These are phyloP conservation scores for Nicotiana otophora DNA, from an alignment of 257 asterid genomes.

Conservation along the genomic window DNA sequence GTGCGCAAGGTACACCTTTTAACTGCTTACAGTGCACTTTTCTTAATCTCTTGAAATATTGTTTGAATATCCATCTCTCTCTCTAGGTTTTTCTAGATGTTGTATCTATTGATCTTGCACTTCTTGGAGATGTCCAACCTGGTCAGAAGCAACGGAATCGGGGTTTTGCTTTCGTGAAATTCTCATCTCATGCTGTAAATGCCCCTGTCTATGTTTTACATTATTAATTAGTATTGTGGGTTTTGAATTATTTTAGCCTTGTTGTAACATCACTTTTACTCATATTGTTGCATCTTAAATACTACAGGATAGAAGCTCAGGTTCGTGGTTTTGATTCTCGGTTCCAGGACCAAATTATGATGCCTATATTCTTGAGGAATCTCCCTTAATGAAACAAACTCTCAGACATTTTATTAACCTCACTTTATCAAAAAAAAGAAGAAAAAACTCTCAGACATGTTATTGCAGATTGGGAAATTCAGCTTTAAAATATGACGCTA, in stretches of 20 bases:
- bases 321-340: slow-evolving; percentile 83
- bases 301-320: slow-evolving; percentile 83
- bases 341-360: slow-evolving; percentile 62
- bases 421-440: background rate
- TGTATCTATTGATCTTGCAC: slow-evolving; percentile 63
- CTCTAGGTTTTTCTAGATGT: slow-evolving; percentile 71
- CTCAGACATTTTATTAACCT: slow-evolving; percentile 7
- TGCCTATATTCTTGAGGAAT: slow-evolving; percentile 31
- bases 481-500: background rate
- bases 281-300: slow-evolving; percentile 58
- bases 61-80: background rate
- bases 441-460: background rate
- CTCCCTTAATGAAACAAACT: slow-evolving; percentile 10
- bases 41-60: background rate
- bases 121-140: slow-evolving; percentile 41
- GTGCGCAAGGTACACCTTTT: slow-evolving; percentile 62
- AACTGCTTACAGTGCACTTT: background rate
- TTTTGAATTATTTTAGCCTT: background rate
- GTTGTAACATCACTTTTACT: slow-evolving; percentile 38
- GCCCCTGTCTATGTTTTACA: slow-evolving; percentile 14
- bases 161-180: slow-evolving; percentile 86
- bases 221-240: slow-evolving; percentile 11
- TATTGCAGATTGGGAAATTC: slow-evolving; percentile 12
- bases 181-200: slow-evolving; percentile 82
- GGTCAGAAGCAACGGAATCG: slow-evolving; percentile 70